Evolutionary conservation across 2,329 filamentous ascomycete species (phyloP), one percentile per base, ranked within the genome.

Genomic region (Aspergillus quadrilineatus): DNA sequence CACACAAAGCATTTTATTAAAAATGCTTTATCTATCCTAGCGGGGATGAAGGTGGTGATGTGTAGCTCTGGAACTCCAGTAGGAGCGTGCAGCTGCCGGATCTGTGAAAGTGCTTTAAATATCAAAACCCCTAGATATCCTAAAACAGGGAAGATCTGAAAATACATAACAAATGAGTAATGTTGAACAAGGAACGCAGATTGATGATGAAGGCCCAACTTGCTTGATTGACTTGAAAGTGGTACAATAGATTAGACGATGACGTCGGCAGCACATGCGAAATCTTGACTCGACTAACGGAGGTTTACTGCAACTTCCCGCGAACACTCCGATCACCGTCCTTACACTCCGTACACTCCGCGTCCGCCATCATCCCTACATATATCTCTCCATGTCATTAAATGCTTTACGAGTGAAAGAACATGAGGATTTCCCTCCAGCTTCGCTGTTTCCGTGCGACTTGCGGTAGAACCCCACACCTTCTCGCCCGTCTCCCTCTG

Each of bases 401-500:
- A 10, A 15, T 57, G 53, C 17, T 56, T 49, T 50, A 56, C 62
- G 39, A 57, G 64, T 66, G 63, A 68, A 28, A 28, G 66, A 76
- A 59, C 65, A 83, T 83, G 80, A 81, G 77, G 74, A 72, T 75
- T 70, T 75, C 72, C 67, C 68, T 77, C 70, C 69, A 77, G 60
- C 65, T 79, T 61, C 75, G 78, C 72, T 79, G 80, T 69, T 76
- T 79, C 70, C 80, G 74, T 73, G 67, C 79, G 65, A 74, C 73
- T 64, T 76, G 77, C 62, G 69, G 73, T 54, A 70, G 68, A 62
- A 60, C 61, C 64, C 62, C 69, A 68, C 67, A 67, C 58, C 58
- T 73, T 59, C 51, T 71, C 70, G 59, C 66, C 69, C 60, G 70
- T 57, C 54, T 62, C 53, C 48, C 58, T 53, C 59, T 60, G 60